Evolutionary conservation across 129 eudicot genomes (phyloP).

Genomic region (Scalesia atractyloides): DNA sequence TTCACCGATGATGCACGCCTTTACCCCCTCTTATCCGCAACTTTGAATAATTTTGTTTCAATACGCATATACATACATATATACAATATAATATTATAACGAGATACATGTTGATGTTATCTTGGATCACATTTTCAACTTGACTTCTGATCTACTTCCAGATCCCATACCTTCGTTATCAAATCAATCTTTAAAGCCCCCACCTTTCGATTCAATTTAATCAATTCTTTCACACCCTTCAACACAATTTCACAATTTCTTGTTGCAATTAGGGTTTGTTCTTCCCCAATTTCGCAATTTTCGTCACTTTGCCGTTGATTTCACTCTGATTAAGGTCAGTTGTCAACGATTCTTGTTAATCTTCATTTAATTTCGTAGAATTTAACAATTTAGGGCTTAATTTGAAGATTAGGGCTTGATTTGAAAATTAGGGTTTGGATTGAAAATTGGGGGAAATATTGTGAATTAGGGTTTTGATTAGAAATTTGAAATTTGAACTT

Average conservation of each 20-base stretch:
- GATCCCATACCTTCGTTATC: conserved; percentile 30
- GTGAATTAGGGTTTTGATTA: conserved; percentile 27
- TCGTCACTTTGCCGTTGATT: conserved; percentile 15
- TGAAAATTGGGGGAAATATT: not conserved
- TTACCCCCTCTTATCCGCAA: conserved; percentile 29
- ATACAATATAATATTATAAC: not conserved
- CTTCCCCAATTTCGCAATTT: not conserved
- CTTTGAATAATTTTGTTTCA: conserved; percentile 26
- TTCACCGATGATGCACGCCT: conserved; percentile 26
- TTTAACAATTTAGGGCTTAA: not conserved
- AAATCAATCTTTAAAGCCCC: conserved; percentile 15
- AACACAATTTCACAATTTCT: not conserved
- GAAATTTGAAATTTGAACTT: conserved; percentile 1
- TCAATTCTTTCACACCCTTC: conserved; percentile 16
- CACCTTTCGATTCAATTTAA: not conserved
- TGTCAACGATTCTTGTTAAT: not conserved
- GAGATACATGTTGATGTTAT: conserved; percentile 17
- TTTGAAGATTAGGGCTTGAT: conserved; percentile 1
- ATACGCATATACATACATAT: not conserved
- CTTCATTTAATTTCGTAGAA: not conserved
- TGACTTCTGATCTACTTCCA: conserved; percentile 22
- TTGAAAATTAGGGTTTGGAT: not conserved
- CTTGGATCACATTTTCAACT: conserved; percentile 22
- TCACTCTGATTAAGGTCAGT: conserved; percentile 16
- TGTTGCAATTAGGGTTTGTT: conserved; percentile 10